These are phyloP conservation scores for Chrysoporthe austroafricana DNA, from an alignment of 2,329 filamentous ascomycete species.

Conservation along the genomic window DNA sequence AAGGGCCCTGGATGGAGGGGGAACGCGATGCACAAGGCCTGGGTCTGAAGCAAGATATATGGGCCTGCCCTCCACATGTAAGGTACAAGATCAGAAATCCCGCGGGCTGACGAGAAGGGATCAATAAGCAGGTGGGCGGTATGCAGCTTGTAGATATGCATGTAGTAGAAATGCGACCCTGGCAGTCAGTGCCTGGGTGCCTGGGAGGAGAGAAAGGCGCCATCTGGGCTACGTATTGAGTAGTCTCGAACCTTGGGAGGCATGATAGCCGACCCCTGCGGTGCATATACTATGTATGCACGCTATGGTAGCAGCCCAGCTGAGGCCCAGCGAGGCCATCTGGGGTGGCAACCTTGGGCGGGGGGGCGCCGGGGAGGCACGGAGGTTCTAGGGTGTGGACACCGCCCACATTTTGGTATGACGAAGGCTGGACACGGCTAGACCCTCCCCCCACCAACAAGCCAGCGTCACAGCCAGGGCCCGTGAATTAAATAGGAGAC, in stretches of 20 bases:
- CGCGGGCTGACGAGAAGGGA: background rate
- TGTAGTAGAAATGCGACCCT: background rate
- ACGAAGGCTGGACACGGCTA: conserved; percentile 9
- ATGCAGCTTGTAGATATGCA: background rate
- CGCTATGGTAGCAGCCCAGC: background rate
- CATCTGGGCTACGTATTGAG: too few species aligned
- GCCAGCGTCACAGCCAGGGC: conserved; percentile 19
- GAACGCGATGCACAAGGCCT: background rate
- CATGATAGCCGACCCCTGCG: background rate
- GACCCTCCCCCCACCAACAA: conserved; percentile 18
- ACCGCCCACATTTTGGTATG: conserved; percentile 5
- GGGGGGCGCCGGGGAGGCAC: too few species aligned
- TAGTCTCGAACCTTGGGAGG: too few species aligned
- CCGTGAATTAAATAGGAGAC: conserved; percentile 24
- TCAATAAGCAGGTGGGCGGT: too few species aligned
- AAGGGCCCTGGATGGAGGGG: conserved; percentile 8
- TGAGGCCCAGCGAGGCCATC: too few species aligned
- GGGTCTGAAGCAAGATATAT: conserved; percentile 16
- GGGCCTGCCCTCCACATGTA: background rate
- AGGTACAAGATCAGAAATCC: background rate
- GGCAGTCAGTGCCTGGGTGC: too few species aligned
- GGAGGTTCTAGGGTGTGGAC: background rate
- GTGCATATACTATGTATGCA: background rate
- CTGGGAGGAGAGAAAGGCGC: background rate
- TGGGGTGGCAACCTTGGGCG: background rate